Evolutionary conservation across 345 rosid genomes (phyloP).

Genomic region (Eucalyptus victrix): DNA sequence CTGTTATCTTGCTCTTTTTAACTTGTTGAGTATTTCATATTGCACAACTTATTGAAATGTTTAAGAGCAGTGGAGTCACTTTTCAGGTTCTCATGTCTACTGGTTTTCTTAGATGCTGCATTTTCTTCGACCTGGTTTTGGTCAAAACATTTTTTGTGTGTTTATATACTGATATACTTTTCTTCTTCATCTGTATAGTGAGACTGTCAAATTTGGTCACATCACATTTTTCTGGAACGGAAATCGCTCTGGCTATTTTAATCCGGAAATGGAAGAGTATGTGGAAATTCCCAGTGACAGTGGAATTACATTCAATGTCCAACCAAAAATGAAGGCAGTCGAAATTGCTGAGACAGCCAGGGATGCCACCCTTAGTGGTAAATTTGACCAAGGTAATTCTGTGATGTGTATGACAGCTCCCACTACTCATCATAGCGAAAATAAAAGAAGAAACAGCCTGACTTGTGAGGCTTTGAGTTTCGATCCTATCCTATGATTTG

Average conservation of each 20-base stretch:
- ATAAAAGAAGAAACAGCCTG: not conserved
- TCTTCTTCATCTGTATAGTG: conserved; percentile 17
- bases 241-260: conserved; percentile 83
- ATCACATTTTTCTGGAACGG: conserved; percentile 99
- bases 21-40: not conserved
- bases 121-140: not conserved
- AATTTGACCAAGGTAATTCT: conserved; percentile 73
- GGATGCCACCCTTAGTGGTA: conserved; percentile 76
- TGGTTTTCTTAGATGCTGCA: not conserved
- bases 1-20: not conserved
- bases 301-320: conserved; percentile 79
- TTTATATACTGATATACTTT: not conserved
- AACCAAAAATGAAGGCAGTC: conserved; percentile 87
- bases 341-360: conserved; percentile 84
- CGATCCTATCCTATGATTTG: not conserved
- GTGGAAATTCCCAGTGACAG: conserved; percentile 88
- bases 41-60: not conserved
- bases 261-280: conserved; percentile 65
- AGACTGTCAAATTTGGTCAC: conserved; percentile 93
- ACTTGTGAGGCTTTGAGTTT: not conserved
- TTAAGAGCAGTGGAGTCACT: not conserved
- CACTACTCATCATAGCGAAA: not conserved
- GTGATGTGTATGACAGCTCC: not conserved
- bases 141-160: not conserved
- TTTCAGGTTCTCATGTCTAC: not conserved